phyloP scores from a whole-genome alignment of 2,329 filamentous ascomycete genomes.

The Arthroderma uncinatum region DNA sequence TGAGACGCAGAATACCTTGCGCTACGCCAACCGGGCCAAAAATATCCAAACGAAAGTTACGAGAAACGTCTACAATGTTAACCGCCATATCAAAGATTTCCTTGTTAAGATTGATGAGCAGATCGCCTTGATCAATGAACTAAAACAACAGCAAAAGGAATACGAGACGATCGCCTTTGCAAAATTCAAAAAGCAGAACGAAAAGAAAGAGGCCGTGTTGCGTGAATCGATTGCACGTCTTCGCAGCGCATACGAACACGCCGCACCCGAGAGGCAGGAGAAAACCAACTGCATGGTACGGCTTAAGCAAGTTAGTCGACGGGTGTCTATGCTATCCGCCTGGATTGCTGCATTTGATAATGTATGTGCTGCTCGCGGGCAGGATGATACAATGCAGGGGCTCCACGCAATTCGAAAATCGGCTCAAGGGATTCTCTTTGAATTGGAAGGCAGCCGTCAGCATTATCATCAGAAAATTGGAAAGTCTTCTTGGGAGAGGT shows the following conservation, averaged over 20 bases:
- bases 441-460: slow-evolving; percentile 80
- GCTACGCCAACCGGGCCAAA: slow-evolving; percentile 95
- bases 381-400: slow-evolving; percentile 54
- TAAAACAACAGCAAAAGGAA: slow-evolving; percentile 86
- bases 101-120: slow-evolving; percentile 99
- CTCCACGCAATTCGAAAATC: slow-evolving; percentile 71
- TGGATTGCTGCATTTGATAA: slow-evolving; percentile 90
- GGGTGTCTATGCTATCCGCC: slow-evolving; percentile 73
- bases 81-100: slow-evolving; percentile 97
- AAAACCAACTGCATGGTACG: slow-evolving; percentile 70
- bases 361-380: slow-evolving; percentile 60
- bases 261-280: slow-evolving; percentile 64
- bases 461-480: slow-evolving; percentile 78
- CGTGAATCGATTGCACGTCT: slow-evolving; percentile 72
- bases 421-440: slow-evolving; percentile 74
- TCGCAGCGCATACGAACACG: slow-evolving; percentile 72
- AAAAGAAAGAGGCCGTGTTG: slow-evolving; percentile 66
- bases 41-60: slow-evolving; percentile 99
- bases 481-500: slow-evolving; percentile 74
- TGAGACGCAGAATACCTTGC: slow-evolving; percentile 93
- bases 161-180: slow-evolving; percentile 68
- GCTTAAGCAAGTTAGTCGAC: slow-evolving; percentile 67
- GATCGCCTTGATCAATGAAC: slow-evolving; percentile 89
- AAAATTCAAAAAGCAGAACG: slow-evolving; percentile 83
- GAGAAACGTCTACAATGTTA: slow-evolving; percentile 98